phyloP scores from a whole-genome alignment of 1,284 basidiomycete genomes.

The Chondrostereum purpureum region DNA sequence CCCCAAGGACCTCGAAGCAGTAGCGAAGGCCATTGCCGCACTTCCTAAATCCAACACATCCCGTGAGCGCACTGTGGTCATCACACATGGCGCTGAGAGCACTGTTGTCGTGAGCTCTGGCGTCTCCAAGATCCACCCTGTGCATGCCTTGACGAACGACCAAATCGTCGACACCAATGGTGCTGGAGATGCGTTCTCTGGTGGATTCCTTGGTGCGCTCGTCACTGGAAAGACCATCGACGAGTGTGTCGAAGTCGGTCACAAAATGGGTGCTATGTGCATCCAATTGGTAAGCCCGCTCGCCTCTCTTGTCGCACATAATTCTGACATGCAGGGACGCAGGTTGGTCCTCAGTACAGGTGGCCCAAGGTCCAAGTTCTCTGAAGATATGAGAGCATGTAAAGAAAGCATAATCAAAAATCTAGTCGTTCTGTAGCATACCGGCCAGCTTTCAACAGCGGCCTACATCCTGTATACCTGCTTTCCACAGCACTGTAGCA shows the following conservation, averaged over 20 bases:
- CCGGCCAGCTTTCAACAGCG: slow-evolving; percentile 15
- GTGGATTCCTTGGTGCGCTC: slow-evolving; percentile 88
- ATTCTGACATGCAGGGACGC: slow-evolving; percentile 1
- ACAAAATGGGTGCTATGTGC: slow-evolving; percentile 87
- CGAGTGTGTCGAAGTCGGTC: slow-evolving; percentile 80
- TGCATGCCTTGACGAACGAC: slow-evolving; percentile 55
- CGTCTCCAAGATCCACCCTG: slow-evolving; percentile 50
- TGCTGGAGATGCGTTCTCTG: slow-evolving; percentile 99
- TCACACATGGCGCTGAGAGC: slow-evolving; percentile 85
- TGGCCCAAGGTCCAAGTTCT: slow-evolving; percentile 56
- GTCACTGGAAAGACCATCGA: slow-evolving; percentile 78
- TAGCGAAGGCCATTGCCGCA: slow-evolving; percentile 70
- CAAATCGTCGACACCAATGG: slow-evolving; percentile 97
- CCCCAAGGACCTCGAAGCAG: slow-evolving; percentile 56
- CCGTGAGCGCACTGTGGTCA: slow-evolving; percentile 78
- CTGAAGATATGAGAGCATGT: slow-evolving; percentile 18
- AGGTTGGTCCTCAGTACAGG: slow-evolving; percentile 67
- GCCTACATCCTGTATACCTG: slow-evolving; percentile 1
- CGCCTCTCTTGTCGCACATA: not conserved
- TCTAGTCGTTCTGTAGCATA: slow-evolving; percentile 11
- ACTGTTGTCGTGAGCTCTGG: slow-evolving; percentile 75
- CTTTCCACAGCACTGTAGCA: slow-evolving; percentile 2
- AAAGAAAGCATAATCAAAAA: slow-evolving; percentile 10
- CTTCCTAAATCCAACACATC: slow-evolving; percentile 66
- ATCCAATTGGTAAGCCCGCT: slow-evolving; percentile 67